phyloP scores from a whole-genome alignment of 2,329 filamentous ascomycete species.

The Diaporthe humulicola region DNA sequence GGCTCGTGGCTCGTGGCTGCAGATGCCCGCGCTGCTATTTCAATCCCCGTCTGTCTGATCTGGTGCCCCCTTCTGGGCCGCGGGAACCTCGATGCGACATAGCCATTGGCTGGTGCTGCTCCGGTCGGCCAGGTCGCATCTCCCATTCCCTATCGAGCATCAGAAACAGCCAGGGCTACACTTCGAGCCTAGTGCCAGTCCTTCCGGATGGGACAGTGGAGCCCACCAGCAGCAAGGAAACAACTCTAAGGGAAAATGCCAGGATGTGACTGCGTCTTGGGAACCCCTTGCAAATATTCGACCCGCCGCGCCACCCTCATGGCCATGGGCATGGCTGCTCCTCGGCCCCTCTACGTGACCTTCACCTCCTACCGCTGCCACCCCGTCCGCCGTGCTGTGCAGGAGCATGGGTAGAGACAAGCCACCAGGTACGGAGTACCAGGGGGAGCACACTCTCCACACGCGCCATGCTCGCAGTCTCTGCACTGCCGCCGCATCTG shows the following conservation, averaged over 20 bases:
- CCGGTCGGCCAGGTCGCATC: constrained; percentile 10
- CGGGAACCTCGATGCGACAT: background rate
- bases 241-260: constrained; percentile 31
- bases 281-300: constrained; percentile 30
- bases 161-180: constrained; percentile 31
- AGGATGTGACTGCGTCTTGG: constrained; percentile 25
- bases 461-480: constrained; percentile 26
- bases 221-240: constrained; percentile 26
- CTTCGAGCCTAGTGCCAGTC: constrained; percentile 26
- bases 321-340: constrained; percentile 29
- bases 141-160: constrained; percentile 24
- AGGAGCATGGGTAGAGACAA: constrained; percentile 9
- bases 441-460: background rate
- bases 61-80: background rate
- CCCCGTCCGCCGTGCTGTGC: constrained; percentile 7
- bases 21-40: constrained; percentile 36
- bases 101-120: constrained; percentile 17
- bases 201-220: constrained; percentile 23
- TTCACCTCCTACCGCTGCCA: constrained; percentile 29
- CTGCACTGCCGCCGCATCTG: constrained; percentile 24
- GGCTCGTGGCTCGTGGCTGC: constrained; percentile 23
- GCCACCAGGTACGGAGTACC: background rate
- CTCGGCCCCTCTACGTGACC: constrained; percentile 24
- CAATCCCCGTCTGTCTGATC: constrained; percentile 17
- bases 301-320: constrained; percentile 33